A percentile compares a stretch with the other conserved stretches of the same genome.
These are phyloP conservation scores for Linnemannia schmuckeri DNA, from an alignment of 192 early-diverging fungal genomes.

Conservation along the genomic window DNA sequence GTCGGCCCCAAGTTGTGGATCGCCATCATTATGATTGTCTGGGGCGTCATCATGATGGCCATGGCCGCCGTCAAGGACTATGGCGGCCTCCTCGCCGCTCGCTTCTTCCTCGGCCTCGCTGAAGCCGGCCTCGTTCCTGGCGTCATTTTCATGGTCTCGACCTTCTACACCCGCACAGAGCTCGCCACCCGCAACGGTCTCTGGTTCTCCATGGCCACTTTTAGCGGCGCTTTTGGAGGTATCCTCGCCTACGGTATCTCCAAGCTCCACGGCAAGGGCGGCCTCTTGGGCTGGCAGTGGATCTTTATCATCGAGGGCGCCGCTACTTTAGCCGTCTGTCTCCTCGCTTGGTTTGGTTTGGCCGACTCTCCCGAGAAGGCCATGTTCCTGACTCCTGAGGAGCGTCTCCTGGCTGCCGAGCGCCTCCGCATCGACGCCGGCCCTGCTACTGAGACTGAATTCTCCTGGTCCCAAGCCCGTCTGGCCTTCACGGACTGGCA, in stretches of 20 bases:
- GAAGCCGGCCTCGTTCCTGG: constrained; percentile 71
- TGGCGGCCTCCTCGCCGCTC: constrained; percentile 50
- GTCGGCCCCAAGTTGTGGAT: constrained; percentile 32
- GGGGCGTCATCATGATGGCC: constrained; percentile 59
- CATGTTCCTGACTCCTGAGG: constrained; percentile 58
- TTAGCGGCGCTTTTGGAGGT: constrained; percentile 69
- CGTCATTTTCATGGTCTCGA: constrained; percentile 40
- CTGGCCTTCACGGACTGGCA: constrained; percentile 60
- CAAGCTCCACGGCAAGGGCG: constrained; percentile 59
- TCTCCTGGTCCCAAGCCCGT: constrained; percentile 56
- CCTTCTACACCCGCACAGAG: constrained; percentile 66
- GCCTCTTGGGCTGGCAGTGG: constrained; percentile 65
- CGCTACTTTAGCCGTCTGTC: constrained; percentile 37
- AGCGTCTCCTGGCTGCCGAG: constrained; percentile 44
- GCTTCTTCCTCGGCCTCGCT: constrained; percentile 69
- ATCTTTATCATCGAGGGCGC: constrained; percentile 74
- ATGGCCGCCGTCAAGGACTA: constrained; percentile 60
- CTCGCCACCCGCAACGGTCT: constrained; percentile 60
- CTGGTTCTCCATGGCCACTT: constrained; percentile 60
- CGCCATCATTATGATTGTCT: constrained; percentile 63
- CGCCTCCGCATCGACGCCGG: constrained; percentile 61
- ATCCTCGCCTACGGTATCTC: constrained; percentile 71
- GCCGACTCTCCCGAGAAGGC: constrained; percentile 59
- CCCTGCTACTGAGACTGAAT: constrained; percentile 51
- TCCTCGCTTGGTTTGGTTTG: constrained; percentile 55